Evolutionary conservation across 495 filamentous ascomycete genomes (phyloP).

Genomic region (Aspergillus sclerotiicarbonarius): DNA sequence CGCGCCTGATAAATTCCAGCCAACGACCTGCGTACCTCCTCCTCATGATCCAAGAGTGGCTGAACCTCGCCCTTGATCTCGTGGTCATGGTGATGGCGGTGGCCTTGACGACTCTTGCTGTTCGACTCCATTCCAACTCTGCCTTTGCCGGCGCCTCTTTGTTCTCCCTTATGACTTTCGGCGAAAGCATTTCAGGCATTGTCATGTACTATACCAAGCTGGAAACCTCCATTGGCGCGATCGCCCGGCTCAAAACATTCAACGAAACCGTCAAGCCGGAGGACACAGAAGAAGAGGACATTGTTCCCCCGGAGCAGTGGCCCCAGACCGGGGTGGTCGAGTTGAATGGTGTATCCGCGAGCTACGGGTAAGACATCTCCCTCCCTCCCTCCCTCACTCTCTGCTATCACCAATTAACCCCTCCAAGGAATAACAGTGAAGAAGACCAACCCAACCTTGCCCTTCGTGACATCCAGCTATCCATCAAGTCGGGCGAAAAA

Average conservation of each 20-base stretch:
- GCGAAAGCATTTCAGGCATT: constrained; percentile 29
- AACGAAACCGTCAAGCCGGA: constrained; percentile 28
- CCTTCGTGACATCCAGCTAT: constrained; percentile 29
- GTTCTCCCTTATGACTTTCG: constrained; percentile 32
- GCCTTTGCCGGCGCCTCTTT: constrained; percentile 20
- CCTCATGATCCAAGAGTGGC: constrained; percentile 44
- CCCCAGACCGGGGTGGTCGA: constrained; percentile 22
- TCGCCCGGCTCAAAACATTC: constrained; percentile 39
- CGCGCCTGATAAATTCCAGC: constrained; percentile 30
- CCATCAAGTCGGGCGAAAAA: constrained; percentile 32
- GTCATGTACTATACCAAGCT: constrained; percentile 43
- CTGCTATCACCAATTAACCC: not conserved
- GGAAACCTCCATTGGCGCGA: constrained; percentile 49
- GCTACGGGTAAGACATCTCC: constrained; percentile 24
- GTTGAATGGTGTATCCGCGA: constrained; percentile 32
- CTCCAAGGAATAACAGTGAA: not conserved
- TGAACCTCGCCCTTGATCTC: constrained; percentile 37
- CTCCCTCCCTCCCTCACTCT: not conserved
- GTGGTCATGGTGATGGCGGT: constrained; percentile 15
- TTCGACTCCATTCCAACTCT: constrained; percentile 22
- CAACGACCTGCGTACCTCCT: constrained; percentile 47
- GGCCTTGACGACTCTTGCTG: constrained; percentile 20
- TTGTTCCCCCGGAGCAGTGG: constrained; percentile 16
- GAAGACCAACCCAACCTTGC: not conserved
- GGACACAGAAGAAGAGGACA: constrained; percentile 15